These are phyloP conservation scores for Talaromyces rugulosus DNA, from an alignment of 2,329 filamentous ascomycete genomes.

Conservation along the genomic window DNA sequence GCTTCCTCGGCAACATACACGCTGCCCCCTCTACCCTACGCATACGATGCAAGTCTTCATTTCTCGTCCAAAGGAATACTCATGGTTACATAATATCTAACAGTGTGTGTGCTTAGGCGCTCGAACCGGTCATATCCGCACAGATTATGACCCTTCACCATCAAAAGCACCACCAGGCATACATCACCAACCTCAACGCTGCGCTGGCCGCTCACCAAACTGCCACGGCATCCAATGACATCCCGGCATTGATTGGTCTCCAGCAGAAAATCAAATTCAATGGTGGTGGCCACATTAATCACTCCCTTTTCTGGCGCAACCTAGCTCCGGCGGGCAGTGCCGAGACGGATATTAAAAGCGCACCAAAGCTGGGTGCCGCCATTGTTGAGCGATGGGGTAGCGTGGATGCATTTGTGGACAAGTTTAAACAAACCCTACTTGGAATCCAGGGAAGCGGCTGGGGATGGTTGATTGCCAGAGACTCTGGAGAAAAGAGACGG, in stretches of 20 bases:
- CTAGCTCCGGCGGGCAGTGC: constrained; percentile 58
- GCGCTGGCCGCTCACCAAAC: constrained; percentile 62
- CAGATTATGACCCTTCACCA: constrained; percentile 96
- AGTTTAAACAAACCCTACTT: constrained; percentile 62
- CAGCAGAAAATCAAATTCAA: constrained; percentile 77
- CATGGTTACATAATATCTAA: neutral
- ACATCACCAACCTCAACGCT: constrained; percentile 82
- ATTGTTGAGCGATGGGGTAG: constrained; percentile 67
- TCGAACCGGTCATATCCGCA: constrained; percentile 74
- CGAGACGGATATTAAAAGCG: constrained; percentile 52
- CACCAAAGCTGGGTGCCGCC: constrained; percentile 55
- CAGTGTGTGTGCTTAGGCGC: constrained; percentile 49
- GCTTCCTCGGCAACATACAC: constrained; percentile 44
- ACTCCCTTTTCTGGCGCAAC: constrained; percentile 89
- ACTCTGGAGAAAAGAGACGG: constrained; percentile 44
- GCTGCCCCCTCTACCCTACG: constrained; percentile 64
- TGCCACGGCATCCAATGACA: constrained; percentile 55
- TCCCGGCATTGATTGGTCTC: constrained; percentile 62
- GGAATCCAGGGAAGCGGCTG: constrained; percentile 79
- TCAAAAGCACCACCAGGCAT: constrained; percentile 88
- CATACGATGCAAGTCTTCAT: constrained; percentile 59
- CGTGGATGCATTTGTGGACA: constrained; percentile 60
- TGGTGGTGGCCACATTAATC: constrained; percentile 89
- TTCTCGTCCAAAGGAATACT: neutral
- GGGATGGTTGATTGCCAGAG: constrained; percentile 73